phyloP scores from a whole-genome alignment of 768 basidiomycete species.

The Vararia minispora region DNA sequence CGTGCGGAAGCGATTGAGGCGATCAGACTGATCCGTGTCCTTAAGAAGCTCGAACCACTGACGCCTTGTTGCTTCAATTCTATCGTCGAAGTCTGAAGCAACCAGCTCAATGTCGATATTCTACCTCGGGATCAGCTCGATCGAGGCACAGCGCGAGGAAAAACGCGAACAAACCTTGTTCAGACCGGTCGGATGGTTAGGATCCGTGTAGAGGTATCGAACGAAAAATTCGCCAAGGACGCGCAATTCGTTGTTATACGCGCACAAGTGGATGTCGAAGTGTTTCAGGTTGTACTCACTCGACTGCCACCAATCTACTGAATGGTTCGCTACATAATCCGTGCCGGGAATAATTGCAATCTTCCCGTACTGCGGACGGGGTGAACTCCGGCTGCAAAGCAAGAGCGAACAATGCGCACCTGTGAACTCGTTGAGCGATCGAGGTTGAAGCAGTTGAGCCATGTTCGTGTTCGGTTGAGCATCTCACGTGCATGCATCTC shows the following conservation, averaged over 20 bases:
- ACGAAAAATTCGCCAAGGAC: slow-evolving; percentile 48
- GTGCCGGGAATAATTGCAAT: slow-evolving; percentile 64
- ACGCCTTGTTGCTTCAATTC: slow-evolving; percentile 41
- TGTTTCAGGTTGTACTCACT: slow-evolving; percentile 39
- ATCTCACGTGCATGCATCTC: slow-evolving; percentile 81
- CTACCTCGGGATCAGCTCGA: slow-evolving; percentile 22
- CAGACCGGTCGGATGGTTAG: slow-evolving; percentile 60
- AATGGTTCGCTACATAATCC: slow-evolving; percentile 68
- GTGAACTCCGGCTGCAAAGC: no score
- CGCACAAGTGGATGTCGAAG: slow-evolving; percentile 74
- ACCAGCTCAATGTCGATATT: slow-evolving; percentile 51
- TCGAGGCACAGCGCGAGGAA: background rate
- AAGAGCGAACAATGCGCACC: no score
- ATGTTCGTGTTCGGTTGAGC: slow-evolving; percentile 81
- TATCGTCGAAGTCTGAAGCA: slow-evolving; percentile 59
- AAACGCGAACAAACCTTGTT: slow-evolving; percentile 42
- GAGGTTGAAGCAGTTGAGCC: slow-evolving; percentile 86
- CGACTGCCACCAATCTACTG: slow-evolving; percentile 17
- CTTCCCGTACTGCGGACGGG: slow-evolving; percentile 92
- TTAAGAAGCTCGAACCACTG: slow-evolving; percentile 44
- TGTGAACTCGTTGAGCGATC: slow-evolving; percentile 84
- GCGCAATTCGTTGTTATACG: slow-evolving; percentile 66
- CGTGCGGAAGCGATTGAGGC: slow-evolving; percentile 47
- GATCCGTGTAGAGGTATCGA: slow-evolving; percentile 57
- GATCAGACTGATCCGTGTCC: slow-evolving; percentile 43